Evolutionary conservation across 139 green algal species (phyloP).

Genomic region (Tetraselmis chui): DNA sequence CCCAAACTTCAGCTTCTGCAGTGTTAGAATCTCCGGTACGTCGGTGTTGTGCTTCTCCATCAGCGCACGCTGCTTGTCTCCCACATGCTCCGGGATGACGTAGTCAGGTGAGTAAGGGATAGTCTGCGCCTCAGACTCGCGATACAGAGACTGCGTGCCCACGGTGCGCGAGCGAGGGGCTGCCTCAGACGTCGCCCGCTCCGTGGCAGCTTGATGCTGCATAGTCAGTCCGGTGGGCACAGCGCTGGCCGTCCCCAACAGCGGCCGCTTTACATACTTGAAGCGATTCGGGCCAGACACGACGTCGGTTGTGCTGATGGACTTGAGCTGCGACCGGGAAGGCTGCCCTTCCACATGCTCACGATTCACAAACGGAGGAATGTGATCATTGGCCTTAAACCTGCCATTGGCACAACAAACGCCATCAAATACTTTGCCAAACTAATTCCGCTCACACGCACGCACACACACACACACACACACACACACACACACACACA

Average conservation of each 20-base stretch:
- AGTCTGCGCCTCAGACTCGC: slow-evolving; percentile 71
- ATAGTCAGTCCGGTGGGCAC: neutral
- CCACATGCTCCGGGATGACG: slow-evolving; percentile 34
- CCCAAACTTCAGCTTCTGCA: slow-evolving; percentile 55
- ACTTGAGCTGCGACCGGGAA: neutral
- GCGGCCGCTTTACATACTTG: neutral
- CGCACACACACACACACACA: no score
- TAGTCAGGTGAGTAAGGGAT: slow-evolving; percentile 54
- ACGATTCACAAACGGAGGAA: neutral
- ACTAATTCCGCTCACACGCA: no score
- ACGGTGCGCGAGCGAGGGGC: slow-evolving; percentile 32
- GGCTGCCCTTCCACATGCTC: slow-evolving; percentile 42
- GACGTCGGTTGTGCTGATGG: slow-evolving; percentile 24
- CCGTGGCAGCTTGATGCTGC: neutral
- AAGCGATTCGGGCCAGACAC: slow-evolving; percentile 1
- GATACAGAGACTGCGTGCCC: slow-evolving; percentile 70
- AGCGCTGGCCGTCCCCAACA: neutral
- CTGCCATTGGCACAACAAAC: no score
- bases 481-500: no score
- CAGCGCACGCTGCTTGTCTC: slow-evolving; percentile 49
- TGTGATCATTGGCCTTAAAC: no score
- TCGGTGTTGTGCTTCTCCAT: slow-evolving; percentile 32
- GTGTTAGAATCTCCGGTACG: slow-evolving; percentile 59
- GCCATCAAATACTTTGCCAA: no score
- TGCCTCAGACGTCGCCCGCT: neutral